Conservation (phyloP, 2,329 filamentous ascomycete genomes). For the Trichoderma asperellum region DNA sequence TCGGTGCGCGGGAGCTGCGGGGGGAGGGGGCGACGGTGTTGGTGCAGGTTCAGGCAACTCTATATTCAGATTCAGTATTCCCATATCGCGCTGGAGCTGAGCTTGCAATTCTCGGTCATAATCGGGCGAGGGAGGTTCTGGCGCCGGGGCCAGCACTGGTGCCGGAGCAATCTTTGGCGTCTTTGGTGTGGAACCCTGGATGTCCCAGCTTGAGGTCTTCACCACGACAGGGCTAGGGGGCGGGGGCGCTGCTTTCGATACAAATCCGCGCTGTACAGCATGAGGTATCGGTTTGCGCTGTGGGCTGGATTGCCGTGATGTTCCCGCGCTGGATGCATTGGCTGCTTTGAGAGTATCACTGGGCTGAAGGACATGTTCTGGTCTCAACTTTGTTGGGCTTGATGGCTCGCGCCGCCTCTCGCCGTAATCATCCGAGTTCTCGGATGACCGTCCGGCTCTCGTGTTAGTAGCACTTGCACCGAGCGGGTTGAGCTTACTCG, state of each 20-base stretch:
- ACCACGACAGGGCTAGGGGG: constrained; percentile 53
- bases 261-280: constrained; percentile 32
- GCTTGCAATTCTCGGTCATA: constrained; percentile 65
- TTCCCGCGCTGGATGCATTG: constrained; percentile 48
- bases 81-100: constrained; percentile 67
- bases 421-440: constrained; percentile 54
- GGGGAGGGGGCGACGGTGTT: constrained; percentile 15
- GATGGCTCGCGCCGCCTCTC: constrained; percentile 53
- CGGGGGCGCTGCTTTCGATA: constrained; percentile 63
- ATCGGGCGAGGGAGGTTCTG: constrained; percentile 57
- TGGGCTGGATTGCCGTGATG: constrained; percentile 62
- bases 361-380: constrained; percentile 48
- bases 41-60: constrained; percentile 24
- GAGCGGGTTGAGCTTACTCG: constrained; percentile 66
- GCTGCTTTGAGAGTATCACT: constrained; percentile 62
- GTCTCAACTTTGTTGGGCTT: constrained; percentile 57
- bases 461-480: constrained; percentile 82
- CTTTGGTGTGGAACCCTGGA: constrained; percentile 51
- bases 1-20: constrained; percentile 13
- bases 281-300: constrained; percentile 59
- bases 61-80: constrained; percentile 54
- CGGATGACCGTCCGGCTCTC: constrained; percentile 60
- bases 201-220: constrained; percentile 39
- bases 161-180: constrained; percentile 40
- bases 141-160: constrained; percentile 50